phyloP scores from a whole-genome alignment of 305 asterid genomes.

The Plantago rigida region DNA sequence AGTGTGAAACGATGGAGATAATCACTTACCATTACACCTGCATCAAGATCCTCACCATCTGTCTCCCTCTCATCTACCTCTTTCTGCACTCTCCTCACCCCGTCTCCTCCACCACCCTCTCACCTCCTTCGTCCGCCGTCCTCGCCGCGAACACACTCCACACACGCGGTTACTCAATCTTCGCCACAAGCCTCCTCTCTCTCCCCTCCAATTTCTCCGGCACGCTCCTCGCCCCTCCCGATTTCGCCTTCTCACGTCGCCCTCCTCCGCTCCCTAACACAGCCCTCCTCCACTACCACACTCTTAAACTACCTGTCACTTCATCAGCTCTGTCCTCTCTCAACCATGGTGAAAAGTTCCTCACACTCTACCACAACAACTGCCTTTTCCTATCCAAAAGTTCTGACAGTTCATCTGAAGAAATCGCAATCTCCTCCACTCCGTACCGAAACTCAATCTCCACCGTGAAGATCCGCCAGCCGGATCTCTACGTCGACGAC shows the following conservation, averaged over 20 bases:
- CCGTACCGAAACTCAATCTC: slow-evolving; percentile 33
- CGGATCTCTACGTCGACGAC: slow-evolving; percentile 52
- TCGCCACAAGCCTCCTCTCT: slow-evolving; percentile 41
- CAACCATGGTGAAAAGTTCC: slow-evolving; percentile 36
- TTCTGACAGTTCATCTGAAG: slow-evolving; percentile 14
- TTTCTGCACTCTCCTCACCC: slow-evolving; percentile 29
- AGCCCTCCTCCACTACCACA: slow-evolving; percentile 56
- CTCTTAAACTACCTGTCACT: slow-evolving; percentile 46
- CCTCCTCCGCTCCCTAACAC: slow-evolving; percentile 31
- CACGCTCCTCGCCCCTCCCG: slow-evolving; percentile 52
- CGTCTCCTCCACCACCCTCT: slow-evolving; percentile 28
- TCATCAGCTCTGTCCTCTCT: slow-evolving; percentile 38
- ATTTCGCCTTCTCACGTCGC: slow-evolving; percentile 46
- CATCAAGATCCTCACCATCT: slow-evolving; percentile 30
- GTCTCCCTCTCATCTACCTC: slow-evolving; percentile 34
- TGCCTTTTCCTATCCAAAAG: slow-evolving; percentile 45
- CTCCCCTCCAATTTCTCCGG: slow-evolving; percentile 50
- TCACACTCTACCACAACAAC: slow-evolving; percentile 36
- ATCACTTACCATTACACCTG: slow-evolving; percentile 1
- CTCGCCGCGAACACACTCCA: slow-evolving; percentile 53
- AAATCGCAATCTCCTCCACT: slow-evolving; percentile 37
- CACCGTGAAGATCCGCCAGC: slow-evolving; percentile 51
- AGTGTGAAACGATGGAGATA: too few species aligned
- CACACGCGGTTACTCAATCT: slow-evolving; percentile 50
- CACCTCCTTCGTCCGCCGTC: slow-evolving; percentile 38